Evolutionary conservation across 2,329 filamentous ascomycete species (phyloP).

Genomic region (Colletotrichum magnum): DNA sequence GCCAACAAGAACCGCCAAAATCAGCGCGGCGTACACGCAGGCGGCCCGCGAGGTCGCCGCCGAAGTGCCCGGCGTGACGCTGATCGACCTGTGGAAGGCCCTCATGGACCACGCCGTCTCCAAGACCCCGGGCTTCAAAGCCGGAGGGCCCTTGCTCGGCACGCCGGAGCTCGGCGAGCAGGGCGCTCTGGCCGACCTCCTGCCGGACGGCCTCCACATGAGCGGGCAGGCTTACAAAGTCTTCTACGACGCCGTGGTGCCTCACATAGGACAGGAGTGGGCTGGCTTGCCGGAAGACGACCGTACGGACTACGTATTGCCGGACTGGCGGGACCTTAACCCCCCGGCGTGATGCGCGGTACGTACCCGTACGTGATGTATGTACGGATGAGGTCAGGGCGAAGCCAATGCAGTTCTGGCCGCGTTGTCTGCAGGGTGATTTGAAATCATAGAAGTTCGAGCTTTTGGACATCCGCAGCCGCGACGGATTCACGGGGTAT

Average conservation of each 20-base stretch:
- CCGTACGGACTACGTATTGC: slow-evolving; percentile 59
- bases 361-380: not conserved
- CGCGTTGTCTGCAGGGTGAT: slow-evolving; percentile 18
- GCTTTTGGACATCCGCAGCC: not conserved
- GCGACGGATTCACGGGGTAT: too few relatives aligned
- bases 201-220: slow-evolving; percentile 73
- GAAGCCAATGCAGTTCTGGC: slow-evolving; percentile 20
- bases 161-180: slow-evolving; percentile 64
- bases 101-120: slow-evolving; percentile 80
- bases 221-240: slow-evolving; percentile 67
- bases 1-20: slow-evolving; percentile 60
- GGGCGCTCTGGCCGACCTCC: slow-evolving; percentile 65
- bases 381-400: not conserved
- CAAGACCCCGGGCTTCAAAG: slow-evolving; percentile 70
- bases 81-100: slow-evolving; percentile 85
- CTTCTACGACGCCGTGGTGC: slow-evolving; percentile 63
- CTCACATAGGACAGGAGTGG: slow-evolving; percentile 64
- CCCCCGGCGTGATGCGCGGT: slow-evolving; percentile 21
- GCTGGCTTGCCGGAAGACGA: slow-evolving; percentile 52
- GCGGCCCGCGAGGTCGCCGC: slow-evolving; percentile 77
- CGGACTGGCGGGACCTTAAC: slow-evolving; percentile 60
- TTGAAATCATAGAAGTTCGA: slow-evolving; percentile 20
- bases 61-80: slow-evolving; percentile 74
- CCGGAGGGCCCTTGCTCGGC: slow-evolving; percentile 62
- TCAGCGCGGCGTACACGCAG: slow-evolving; percentile 71